phyloP scores from a whole-genome alignment of 2,329 filamentous ascomycete genomes.

The Aspergillus thermomutatus region DNA sequence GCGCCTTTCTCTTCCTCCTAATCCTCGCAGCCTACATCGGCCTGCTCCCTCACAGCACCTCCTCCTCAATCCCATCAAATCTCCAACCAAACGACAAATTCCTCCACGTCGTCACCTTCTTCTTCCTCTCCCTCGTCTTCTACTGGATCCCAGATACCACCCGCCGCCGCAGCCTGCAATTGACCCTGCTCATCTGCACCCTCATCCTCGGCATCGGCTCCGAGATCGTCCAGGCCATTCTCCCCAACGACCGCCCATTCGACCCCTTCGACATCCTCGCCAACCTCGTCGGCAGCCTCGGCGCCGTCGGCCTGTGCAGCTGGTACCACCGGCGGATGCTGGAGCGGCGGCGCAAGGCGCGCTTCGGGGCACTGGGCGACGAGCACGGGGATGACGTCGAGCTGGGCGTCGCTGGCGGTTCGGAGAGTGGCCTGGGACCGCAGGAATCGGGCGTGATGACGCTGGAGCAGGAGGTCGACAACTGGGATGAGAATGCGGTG shows the following conservation, averaged over 20 bases:
- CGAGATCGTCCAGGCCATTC: constrained; percentile 56
- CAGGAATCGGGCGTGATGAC: constrained; percentile 66
- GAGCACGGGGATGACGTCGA: constrained; percentile 63
- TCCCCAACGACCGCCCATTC: constrained; percentile 69
- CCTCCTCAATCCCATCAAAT: constrained; percentile 39
- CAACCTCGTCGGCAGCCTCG: constrained; percentile 75
- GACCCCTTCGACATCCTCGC: constrained; percentile 84
- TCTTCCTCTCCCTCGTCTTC: constrained; percentile 77
- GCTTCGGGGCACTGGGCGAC: constrained; percentile 66
- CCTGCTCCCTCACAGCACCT: constrained; percentile 56
- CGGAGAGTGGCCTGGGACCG: constrained; percentile 43
- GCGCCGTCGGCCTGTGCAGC: constrained; percentile 69
- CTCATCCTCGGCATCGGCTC: constrained; percentile 55
- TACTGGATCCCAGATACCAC: constrained; percentile 97
- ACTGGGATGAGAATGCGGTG: constrained; percentile 85
- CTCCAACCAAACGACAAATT: constrained; percentile 80
- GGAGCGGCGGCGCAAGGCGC: constrained; percentile 73
- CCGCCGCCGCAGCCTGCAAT: constrained; percentile 76
- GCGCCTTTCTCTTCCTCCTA: constrained; percentile 64
- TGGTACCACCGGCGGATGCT: constrained; percentile 97
- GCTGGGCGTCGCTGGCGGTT: constrained; percentile 53
- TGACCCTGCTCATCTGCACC: constrained; percentile 79
- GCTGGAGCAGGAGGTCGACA: constrained; percentile 81
- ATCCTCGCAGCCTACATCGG: constrained; percentile 75
- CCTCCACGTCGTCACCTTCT: constrained; percentile 84